Evolutionary conservation across 192 early-diverging fungal species (phyloP).

Genomic region (Podila epicladia): DNA sequence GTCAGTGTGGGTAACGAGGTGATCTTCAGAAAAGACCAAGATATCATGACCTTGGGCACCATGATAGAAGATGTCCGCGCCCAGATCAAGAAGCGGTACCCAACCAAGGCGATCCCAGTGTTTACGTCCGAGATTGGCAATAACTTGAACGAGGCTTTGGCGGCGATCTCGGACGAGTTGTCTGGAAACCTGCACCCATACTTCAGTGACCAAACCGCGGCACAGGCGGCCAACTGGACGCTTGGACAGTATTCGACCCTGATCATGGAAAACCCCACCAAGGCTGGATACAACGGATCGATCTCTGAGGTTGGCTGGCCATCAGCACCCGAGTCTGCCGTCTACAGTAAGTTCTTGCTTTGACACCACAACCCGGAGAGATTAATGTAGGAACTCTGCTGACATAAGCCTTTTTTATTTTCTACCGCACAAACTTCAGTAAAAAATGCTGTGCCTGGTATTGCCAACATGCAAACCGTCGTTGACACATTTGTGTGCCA

Average conservation of each 20-base stretch:
- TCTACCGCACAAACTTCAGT: not conserved
- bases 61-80: constrained; percentile 28
- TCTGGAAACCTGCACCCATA: constrained; percentile 73
- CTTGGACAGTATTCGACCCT: constrained; percentile 58
- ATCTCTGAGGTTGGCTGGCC: constrained; percentile 81
- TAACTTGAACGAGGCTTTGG: constrained; percentile 36
- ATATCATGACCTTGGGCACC: not conserved
- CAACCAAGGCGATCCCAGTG: constrained; percentile 19
- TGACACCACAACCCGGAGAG: too few relatives aligned
- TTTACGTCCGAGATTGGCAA: constrained; percentile 52
- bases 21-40: constrained; percentile 51
- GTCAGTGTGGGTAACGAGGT: constrained; percentile 60
- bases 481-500: constrained; percentile 49
- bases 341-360: constrained; percentile 7
- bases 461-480: constrained; percentile 42
- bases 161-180: constrained; percentile 63
- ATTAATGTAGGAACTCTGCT: too few relatives aligned
- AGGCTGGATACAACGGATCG: constrained; percentile 55
- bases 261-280: constrained; percentile 50
- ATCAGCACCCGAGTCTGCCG: constrained; percentile 34
- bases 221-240: constrained; percentile 60
- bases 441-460: constrained; percentile 31
- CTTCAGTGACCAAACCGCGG: constrained; percentile 63
- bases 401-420: too few relatives aligned
- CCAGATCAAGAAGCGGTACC: constrained; percentile 20